Base-by-base conservation (phyloP, 2,329 filamentous ascomycete species). In the Pseudogymnoascus sp. region DNA sequence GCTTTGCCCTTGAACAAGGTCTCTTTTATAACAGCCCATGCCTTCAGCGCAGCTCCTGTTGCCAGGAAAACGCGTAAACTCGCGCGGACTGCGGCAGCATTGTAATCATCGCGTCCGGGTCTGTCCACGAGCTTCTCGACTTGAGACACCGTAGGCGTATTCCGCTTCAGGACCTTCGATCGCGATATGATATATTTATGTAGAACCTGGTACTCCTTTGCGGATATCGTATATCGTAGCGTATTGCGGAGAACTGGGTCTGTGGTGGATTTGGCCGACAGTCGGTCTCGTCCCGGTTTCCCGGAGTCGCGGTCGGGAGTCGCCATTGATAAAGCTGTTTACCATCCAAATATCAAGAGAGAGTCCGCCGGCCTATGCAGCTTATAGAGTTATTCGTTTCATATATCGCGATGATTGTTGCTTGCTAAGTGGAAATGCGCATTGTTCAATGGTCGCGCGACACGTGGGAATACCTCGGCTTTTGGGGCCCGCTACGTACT, bases 241-340 rank as follows among this genome's bases (percentile, higher is more conserved):
- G 91, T 88, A 75, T 95, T 96, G 75, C 90, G 90, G 63, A 96
- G 81, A 66, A 96, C 82, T 4, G 90, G 88, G 68, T 93, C 89
- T 64, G 76, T 73, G 38, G 75, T 73, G 35, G 67, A 69, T 63
- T 70, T 71, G 8, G 71, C 70, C 2, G 71, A 70, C 58, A 60
- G 38, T 37, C 58, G 33, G 58, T 60, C 58, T 60, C 38, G 33
- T 16, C 35, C 33, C n/a, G 58, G 58, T 18, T 60, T 60, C 58
- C 58, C 58, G 28, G 49, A 55, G n/a, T 55, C 49, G 16, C 28
- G 49, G 25, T 60, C 58, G 35, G 58, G 38, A 14, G 58, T 40
- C 38, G 58, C n/a, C 58, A 60, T 60, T 60, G 58, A 18, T 33
- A 33, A 16, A 33, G 49, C 25, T 55, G 16, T 55, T 55, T 55